These are phyloP conservation scores for Alternaria longipes DNA, from an alignment of 2,329 filamentous ascomycete genomes.

Conservation along the genomic window DNA sequence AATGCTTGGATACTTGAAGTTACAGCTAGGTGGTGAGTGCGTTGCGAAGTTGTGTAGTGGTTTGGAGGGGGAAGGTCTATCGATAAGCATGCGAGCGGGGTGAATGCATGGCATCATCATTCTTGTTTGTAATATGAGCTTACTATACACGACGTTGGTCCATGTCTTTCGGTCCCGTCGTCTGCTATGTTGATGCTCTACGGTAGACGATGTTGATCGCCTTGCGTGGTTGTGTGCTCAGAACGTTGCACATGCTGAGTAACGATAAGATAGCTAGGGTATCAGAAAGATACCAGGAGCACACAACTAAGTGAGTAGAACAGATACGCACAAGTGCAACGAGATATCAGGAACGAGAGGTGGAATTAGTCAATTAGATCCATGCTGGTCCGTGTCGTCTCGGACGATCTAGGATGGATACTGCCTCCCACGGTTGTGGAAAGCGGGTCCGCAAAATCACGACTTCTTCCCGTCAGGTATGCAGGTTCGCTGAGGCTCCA, in stretches of 20 bases:
- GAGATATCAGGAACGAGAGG: not conserved
- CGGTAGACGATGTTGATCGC: not conserved
- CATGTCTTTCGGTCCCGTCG: not conserved
- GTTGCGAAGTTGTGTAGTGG: not conserved
- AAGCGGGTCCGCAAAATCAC: constrained; percentile 3
- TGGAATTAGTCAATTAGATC: not conserved
- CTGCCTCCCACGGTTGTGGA: not conserved
- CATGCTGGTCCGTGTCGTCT: constrained; percentile 5
- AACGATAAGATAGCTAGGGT: not conserved
- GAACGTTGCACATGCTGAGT: not conserved
- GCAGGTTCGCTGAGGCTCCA: constrained; percentile 16
- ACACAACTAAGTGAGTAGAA: not conserved
- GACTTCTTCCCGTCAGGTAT: constrained; percentile 3
- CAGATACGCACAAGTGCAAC: not conserved
- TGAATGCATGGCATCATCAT: constrained; percentile 19
- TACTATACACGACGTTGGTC: not conserved
- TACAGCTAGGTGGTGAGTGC: not conserved
- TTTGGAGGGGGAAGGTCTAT: constrained; percentile 13
- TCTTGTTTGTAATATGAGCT: not conserved
- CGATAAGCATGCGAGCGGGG: constrained; percentile 20
- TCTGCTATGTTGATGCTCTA: not conserved
- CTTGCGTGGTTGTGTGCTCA: not conserved
- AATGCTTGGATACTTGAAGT: not conserved
- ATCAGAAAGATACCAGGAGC: not conserved
- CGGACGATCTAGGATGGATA: constrained; percentile 4